Conservation (phyloP, 805 yeast genomes). For the Candida palmyrensis region DNA sequence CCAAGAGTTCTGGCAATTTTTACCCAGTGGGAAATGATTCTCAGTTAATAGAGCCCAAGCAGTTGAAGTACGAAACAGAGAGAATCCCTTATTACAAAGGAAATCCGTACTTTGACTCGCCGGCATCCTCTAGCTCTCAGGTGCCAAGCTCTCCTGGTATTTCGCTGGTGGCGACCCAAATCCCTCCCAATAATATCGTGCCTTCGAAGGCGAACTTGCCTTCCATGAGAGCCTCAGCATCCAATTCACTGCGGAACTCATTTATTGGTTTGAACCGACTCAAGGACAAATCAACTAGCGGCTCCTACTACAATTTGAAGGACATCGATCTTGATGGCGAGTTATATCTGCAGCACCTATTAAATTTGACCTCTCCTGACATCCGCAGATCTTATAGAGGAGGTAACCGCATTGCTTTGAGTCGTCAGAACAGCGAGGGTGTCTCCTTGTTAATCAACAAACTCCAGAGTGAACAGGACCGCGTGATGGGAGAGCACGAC, state of each 20-base stretch:
- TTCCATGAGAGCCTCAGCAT: slow-evolving; percentile 14
- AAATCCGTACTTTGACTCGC: slow-evolving; percentile 22
- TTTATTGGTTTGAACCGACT: slow-evolving; percentile 34
- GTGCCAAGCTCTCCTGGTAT: not conserved
- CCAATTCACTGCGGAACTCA: slow-evolving; percentile 27
- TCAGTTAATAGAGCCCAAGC: slow-evolving; percentile 2
- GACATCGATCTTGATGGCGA: slow-evolving; percentile 9
- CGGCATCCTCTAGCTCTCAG: not conserved
- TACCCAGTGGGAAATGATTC: not conserved
- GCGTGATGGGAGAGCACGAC: not conserved
- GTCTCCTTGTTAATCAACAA: slow-evolving; percentile 2
- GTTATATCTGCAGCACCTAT: slow-evolving; percentile 9
- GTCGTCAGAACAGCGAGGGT: slow-evolving; percentile 5
- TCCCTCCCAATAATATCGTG: not conserved
- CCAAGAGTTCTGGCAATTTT: slow-evolving; percentile 33
- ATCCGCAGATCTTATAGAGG: slow-evolving; percentile 12
- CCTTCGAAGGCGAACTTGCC: slow-evolving; percentile 21
- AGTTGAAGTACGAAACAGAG: slow-evolving; percentile 15
- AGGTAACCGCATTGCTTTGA: not conserved
- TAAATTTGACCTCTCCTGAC: slow-evolving; percentile 20
- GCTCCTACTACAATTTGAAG: slow-evolving; percentile 15
- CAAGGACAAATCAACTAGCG: slow-evolving; percentile 23
- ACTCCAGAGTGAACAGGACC: slow-evolving; percentile 3
- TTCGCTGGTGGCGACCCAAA: not conserved
- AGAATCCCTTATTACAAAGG: slow-evolving; percentile 16